A percentile compares a stretch with the other conserved stretches of the same genome.
Conservation (phyloP, 805 yeast species). For the Metschnikowia proteae region DNA sequence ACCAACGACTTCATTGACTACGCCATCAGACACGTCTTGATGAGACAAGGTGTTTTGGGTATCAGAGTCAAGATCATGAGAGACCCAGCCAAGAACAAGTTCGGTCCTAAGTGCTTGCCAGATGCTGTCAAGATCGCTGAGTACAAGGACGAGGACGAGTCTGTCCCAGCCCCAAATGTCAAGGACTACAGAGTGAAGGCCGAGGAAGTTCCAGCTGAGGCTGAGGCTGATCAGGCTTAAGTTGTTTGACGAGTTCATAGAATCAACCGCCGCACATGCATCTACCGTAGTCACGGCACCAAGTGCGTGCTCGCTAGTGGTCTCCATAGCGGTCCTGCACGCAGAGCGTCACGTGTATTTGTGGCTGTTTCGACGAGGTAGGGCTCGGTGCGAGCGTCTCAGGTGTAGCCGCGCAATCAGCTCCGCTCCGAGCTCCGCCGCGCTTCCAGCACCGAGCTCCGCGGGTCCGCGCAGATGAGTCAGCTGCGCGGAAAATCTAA, state of each 20-base stretch:
- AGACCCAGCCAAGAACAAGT: conserved; percentile 78
- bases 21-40: conserved; percentile 99
- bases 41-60: conserved; percentile 99
- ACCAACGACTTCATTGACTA: conserved; percentile 96
- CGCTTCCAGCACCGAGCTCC: no score
- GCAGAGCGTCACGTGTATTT: no score
- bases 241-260: conserved; percentile 3
- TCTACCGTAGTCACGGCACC: not conserved
- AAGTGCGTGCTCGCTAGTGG: not conserved
- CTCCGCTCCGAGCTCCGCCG: no score
- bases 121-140: conserved; percentile 89
- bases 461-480: no score
- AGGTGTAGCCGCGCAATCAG: no score
- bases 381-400: no score
- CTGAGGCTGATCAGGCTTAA: conserved; percentile 16
- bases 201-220: conserved; percentile 25
- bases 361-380: no score
- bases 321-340: no score
- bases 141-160: conserved; percentile 89
- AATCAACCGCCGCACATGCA: not conserved
- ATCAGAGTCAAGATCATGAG: conserved; percentile 99
- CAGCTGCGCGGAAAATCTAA: no score
- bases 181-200: conserved; percentile 57
- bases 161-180: conserved; percentile 75
- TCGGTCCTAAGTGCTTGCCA: conserved; percentile 90